phyloP scores from a whole-genome alignment of 163 green algal genomes.

The Scenedesmus sp. region DNA sequence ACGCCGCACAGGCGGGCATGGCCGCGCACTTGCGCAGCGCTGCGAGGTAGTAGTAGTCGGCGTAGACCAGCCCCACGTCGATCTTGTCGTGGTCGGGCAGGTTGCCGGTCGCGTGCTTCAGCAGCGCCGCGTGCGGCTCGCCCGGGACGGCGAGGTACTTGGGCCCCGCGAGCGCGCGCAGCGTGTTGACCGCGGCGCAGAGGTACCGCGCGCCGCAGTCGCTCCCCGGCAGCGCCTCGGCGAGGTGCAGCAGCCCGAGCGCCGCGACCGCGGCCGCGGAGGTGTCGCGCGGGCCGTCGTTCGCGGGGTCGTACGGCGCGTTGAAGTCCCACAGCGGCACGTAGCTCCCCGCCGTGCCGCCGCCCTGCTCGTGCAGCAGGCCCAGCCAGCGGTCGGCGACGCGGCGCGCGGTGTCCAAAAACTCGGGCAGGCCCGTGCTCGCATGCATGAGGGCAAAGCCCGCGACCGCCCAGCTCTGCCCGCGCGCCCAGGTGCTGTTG shows the following conservation, averaged over 20 bases:
- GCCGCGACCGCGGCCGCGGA: background rate
- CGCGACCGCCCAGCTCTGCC: slow-evolving; percentile 31
- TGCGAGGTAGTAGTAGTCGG: slow-evolving; percentile 20
- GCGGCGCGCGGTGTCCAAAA: background rate
- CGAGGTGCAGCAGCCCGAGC: slow-evolving; percentile 4
- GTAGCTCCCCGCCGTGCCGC: background rate
- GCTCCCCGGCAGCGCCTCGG: background rate
- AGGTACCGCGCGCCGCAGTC: background rate
- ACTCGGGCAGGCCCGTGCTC: slow-evolving; percentile 1
- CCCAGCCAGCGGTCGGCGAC: background rate
- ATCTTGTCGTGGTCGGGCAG: background rate
- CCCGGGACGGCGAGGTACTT: background rate
- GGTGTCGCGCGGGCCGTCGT: slow-evolving; percentile 1
- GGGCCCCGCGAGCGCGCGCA: background rate
- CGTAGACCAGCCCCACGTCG: background rate
- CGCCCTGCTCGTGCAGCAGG: background rate
- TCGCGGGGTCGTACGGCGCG: background rate
- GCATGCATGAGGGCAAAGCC: slow-evolving; percentile 34
- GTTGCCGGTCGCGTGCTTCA: slow-evolving; percentile 1
- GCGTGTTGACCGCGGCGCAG: background rate
- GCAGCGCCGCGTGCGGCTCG: background rate
- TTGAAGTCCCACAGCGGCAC: slow-evolving; percentile 13
- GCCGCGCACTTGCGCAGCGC: slow-evolving; percentile 15
- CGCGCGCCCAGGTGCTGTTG: slow-evolving; percentile 42
- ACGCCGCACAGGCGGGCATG: slow-evolving; percentile 7